A percentile compares a stretch with the other conserved stretches of the same genome.
phyloP scores from a whole-genome alignment of 331 rosid genomes.

The Cydonia oblonga region DNA sequence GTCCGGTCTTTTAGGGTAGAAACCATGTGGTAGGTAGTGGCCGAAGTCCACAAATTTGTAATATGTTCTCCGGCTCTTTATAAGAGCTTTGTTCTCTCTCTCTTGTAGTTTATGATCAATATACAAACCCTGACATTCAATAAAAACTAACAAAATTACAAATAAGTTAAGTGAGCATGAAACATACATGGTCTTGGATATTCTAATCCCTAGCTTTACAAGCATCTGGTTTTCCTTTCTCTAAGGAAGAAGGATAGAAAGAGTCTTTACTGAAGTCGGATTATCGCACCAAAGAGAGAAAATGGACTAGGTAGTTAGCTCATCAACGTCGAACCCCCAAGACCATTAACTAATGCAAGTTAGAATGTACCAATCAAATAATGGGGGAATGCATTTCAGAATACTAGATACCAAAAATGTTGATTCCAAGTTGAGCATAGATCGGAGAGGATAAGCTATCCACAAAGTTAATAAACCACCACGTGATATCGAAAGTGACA shows the following conservation, averaged over 20 bases:
- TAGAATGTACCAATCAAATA: background rate
- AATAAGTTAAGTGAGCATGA: too few relatives aligned
- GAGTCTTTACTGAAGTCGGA: background rate
- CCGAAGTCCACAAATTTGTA: too few relatives aligned
- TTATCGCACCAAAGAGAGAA: background rate
- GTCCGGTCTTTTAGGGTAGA: too few relatives aligned
- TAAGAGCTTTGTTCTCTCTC: too few relatives aligned
- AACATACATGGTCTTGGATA: too few relatives aligned
- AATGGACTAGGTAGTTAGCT: too few relatives aligned
- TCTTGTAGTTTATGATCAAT: too few relatives aligned
- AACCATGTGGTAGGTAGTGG: too few relatives aligned
- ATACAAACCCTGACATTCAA: too few relatives aligned
- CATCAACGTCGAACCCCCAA: background rate
- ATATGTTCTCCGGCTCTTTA: too few relatives aligned
- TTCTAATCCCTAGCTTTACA: too few relatives aligned
- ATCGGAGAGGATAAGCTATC: slow-evolving; percentile 96
- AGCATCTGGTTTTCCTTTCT: background rate
- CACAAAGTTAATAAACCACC: slow-evolving; percentile 98
- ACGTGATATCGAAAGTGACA: slow-evolving; percentile 82
- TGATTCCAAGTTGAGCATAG: slow-evolving; percentile 85
- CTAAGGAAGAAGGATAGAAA: background rate
- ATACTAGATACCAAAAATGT: slow-evolving; percentile 73
- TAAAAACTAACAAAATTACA: too few relatives aligned
- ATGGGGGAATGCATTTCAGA: background rate
- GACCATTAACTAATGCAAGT: background rate